Evolutionary conservation across 805 yeast genomes (phyloP), one percentile per base, ranked within the genome.

Genomic region (Kluyveromyces wickerhamii): DNA sequence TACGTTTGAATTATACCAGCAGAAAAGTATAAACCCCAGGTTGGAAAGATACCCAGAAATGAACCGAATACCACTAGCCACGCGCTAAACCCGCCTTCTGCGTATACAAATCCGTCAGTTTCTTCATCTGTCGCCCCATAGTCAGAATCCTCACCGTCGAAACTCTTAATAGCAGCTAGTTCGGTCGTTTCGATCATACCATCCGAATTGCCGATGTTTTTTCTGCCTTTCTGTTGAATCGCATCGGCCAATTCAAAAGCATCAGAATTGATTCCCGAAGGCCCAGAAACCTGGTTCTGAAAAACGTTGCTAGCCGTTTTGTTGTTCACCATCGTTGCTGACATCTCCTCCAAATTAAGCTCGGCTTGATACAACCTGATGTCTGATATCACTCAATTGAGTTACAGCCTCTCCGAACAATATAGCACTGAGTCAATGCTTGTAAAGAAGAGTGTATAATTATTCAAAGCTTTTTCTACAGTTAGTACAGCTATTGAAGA

Each of bases 1-100:
- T 74, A 79, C 1, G 83, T 72, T 53, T 80, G 83, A 25, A 80
- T 64, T 1, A 77, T 79, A 36, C 87, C 86, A 9, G 72, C 65
- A 1, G 82, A 59, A 49, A 80, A 81, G 56, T 77, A 64, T 19
- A 81, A 43, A 1, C 94, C 94, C 49, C 79, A 72, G 4, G 72
- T 65, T 27, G 72, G 69, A 5, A 72, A 51, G 40, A 75, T 57
- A 3, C 84, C 83, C 22, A 74, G 53, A 47, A 74, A 72, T 0
- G 78, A 66, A 10, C 54, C 54, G 13, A 50, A 24, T 2, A 44
- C 50, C 4, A 51, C 55, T 17, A 46, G 36, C 41, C 63, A 62
- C 2, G 73, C 72, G 32, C 47, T 39, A 13, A 49, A 33, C 0
- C 72, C 72, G 13, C 72, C 71, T 33, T 67, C 73, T 1, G 67